A percentile compares a stretch with the other conserved stretches of the same genome.
Conservation (phyloP, 2,329 filamentous ascomycete species). For the Sordariomycetes sp. region DNA sequence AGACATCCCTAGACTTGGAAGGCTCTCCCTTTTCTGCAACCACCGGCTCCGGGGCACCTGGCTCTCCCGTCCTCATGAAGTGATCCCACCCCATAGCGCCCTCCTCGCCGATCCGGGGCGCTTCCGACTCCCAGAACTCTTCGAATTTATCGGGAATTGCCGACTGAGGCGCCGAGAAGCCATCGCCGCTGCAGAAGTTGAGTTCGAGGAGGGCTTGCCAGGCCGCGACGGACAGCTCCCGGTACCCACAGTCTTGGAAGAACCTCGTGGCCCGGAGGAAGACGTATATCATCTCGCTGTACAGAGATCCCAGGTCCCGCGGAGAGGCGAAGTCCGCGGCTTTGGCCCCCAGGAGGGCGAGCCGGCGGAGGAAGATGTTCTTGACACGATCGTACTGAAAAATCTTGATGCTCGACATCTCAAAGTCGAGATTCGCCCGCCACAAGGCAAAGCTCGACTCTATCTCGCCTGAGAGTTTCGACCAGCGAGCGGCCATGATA, state of each 20-base stretch:
- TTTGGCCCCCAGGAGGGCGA: slow-evolving; percentile 10
- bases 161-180: not conserved
- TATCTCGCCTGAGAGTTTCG: slow-evolving; percentile 37
- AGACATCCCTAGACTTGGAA: slow-evolving; percentile 28
- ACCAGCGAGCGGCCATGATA: slow-evolving; percentile 54
- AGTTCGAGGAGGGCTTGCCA: slow-evolving; percentile 80
- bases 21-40: slow-evolving; percentile 12
- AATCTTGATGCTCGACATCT: slow-evolving; percentile 54
- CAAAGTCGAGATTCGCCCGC: slow-evolving; percentile 61
- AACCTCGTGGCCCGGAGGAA: slow-evolving; percentile 66
- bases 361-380: slow-evolving; percentile 44
- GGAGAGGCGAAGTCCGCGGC: not conserved
- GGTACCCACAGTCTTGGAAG: slow-evolving; percentile 65
- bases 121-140: slow-evolving; percentile 82
- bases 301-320: not conserved
- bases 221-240: slow-evolving; percentile 63
- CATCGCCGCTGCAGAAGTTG: slow-evolving; percentile 48
- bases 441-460: slow-evolving; percentile 55
- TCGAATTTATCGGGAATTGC: slow-evolving; percentile 34
- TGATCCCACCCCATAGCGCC: slow-evolving; percentile 59
- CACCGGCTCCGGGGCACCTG: slow-evolving; percentile 29
- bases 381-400: slow-evolving; percentile 62
- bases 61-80: slow-evolving; percentile 27
- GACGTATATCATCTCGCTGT: slow-evolving; percentile 45
- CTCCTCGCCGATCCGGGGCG: slow-evolving; percentile 65